Evolutionary conservation across 192 early-diverging fungal genomes (phyloP).

Genomic region (Coemansia asiatica): DNA sequence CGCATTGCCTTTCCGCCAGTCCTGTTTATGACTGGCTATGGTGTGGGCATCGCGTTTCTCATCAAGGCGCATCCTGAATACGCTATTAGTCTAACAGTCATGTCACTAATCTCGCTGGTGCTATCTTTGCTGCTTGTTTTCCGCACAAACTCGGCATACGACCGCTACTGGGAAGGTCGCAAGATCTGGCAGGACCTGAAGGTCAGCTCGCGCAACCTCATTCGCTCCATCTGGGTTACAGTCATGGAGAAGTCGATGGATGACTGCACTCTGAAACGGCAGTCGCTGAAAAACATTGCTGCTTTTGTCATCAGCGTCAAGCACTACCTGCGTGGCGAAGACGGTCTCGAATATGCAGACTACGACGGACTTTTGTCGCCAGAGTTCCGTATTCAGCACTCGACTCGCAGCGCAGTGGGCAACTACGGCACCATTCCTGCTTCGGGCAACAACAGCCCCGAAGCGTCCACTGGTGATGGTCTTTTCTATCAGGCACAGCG

Average conservation of each 20-base stretch:
- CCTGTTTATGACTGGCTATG: constrained; percentile 45
- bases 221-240: constrained; percentile 77
- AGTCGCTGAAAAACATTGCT: constrained; percentile 77
- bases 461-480: not conserved
- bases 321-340: constrained; percentile 80
- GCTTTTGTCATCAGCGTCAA: constrained; percentile 80
- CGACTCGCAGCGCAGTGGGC: constrained; percentile 23
- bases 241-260: constrained; percentile 58
- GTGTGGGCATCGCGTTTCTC: constrained; percentile 50
- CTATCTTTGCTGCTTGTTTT: constrained; percentile 60
- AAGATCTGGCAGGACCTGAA: constrained; percentile 75
- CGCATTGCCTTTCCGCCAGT: constrained; percentile 40
- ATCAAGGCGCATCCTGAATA: constrained; percentile 31
- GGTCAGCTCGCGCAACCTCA: constrained; percentile 70
- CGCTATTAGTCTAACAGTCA: constrained; percentile 37
- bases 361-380: constrained; percentile 60
- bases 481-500: constrained; percentile 20
- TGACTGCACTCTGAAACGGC: constrained; percentile 52
- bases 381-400: constrained; percentile 46
- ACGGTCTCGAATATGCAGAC: constrained; percentile 67
- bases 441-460: constrained; percentile 14
- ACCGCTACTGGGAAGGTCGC: constrained; percentile 87
- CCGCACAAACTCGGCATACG: constrained; percentile 64
- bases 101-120: constrained; percentile 55
- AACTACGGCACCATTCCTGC: constrained; percentile 38